Percentiles rank a stretch among this genome's conserved stretches.
These are phyloP conservation scores for Lanzia echinophila DNA, from an alignment of 2,329 filamentous ascomycete species.

Conservation along the genomic window DNA sequence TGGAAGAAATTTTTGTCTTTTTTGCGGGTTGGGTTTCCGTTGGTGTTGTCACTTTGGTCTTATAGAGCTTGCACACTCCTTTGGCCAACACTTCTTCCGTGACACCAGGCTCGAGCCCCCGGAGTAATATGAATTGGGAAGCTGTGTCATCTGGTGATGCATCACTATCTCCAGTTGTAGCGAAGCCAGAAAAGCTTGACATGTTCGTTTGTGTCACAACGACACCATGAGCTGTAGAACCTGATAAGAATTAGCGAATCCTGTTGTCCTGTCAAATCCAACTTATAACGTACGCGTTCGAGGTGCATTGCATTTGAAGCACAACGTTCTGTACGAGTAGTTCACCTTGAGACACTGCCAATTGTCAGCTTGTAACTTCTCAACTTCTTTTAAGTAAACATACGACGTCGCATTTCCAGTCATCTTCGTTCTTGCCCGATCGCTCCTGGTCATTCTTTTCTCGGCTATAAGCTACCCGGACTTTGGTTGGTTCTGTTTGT, in stretches of 20 bases:
- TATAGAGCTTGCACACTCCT: constrained; percentile 69
- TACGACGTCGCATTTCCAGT: constrained; percentile 51
- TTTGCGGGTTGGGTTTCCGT: constrained; percentile 28
- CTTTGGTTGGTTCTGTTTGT: constrained; percentile 30
- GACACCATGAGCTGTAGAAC: constrained; percentile 28
- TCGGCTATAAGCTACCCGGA: constrained; percentile 44
- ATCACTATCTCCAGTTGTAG: constrained; percentile 48
- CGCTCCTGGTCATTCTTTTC: constrained; percentile 44
- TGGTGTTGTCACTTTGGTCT: constrained; percentile 38
- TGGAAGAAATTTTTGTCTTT: constrained; percentile 46
- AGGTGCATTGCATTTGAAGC: constrained; percentile 51
- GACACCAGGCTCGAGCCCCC: constrained; percentile 62
- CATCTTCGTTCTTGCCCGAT: constrained; percentile 41
- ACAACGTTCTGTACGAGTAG: constrained; percentile 47
- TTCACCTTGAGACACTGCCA: constrained; percentile 48
- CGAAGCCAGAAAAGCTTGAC: constrained; percentile 35
- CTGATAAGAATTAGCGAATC: constrained; percentile 26
- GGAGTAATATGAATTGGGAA: constrained; percentile 71
- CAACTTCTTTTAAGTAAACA: constrained; percentile 6
- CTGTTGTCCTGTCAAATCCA: background rate
- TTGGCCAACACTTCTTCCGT: constrained; percentile 66
- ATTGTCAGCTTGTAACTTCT: constrained; percentile 11
- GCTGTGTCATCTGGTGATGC: constrained; percentile 40
- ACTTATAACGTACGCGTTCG: constrained; percentile 40
- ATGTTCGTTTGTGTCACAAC: constrained; percentile 33